These are phyloP conservation scores for Triangularia setosa DNA, from an alignment of 2,329 filamentous ascomycete genomes.

Conservation along the genomic window DNA sequence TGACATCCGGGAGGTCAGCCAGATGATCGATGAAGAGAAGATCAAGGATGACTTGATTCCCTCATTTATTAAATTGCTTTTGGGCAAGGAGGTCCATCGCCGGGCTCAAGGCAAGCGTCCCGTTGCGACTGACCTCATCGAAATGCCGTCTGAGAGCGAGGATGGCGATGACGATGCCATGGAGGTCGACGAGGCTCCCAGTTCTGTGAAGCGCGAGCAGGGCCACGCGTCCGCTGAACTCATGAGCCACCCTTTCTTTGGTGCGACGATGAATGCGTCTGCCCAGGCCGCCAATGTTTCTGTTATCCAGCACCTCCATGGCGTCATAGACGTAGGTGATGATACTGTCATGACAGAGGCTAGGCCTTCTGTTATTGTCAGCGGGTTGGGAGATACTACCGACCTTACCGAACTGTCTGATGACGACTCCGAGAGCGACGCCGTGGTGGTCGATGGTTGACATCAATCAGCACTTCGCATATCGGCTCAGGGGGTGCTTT, in stretches of 20 bases:
- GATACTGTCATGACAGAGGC: not conserved
- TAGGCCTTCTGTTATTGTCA: not conserved
- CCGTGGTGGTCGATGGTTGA: not conserved
- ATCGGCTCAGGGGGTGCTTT: not conserved
- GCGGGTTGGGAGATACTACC: not conserved
- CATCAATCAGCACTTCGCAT: not conserved
- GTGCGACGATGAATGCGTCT: not conserved
- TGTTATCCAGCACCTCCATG: not conserved
- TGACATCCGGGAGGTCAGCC: not conserved
- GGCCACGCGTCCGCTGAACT: not conserved
- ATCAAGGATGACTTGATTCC: not conserved
- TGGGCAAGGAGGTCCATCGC: not conserved
- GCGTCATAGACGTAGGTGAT: not conserved
- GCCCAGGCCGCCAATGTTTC: not conserved
- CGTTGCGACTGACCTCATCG: constrained; percentile 6
- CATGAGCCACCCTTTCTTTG: not conserved
- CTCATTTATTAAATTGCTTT: constrained; percentile 7
- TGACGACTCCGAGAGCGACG: not conserved
- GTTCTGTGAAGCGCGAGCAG: not conserved
- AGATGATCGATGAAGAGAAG: constrained; percentile 14
- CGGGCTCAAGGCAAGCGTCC: not conserved
- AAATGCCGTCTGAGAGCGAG: not conserved
- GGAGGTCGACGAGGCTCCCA: not conserved
- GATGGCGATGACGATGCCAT: not conserved
- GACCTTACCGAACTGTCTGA: not conserved